phyloP scores from a whole-genome alignment of 2,329 filamentous ascomycete species.

The Aschersonia sp. region DNA sequence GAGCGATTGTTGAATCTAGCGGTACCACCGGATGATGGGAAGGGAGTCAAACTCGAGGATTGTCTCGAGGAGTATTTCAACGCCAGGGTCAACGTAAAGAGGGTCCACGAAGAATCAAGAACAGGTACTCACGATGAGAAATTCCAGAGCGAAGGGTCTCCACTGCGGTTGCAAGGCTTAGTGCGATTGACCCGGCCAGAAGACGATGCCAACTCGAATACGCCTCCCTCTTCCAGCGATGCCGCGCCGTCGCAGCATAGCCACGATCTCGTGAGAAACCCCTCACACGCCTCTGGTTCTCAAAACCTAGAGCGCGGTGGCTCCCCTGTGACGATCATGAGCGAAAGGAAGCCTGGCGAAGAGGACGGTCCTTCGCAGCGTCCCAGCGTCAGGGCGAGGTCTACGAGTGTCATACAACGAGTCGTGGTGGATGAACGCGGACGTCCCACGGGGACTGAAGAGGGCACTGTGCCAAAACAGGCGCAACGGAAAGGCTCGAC shows the following conservation, averaged over 20 bases:
- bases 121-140: constrained; percentile 17
- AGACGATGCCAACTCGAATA: constrained; percentile 16
- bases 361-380: constrained; percentile 1
- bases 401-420: constrained; percentile 48
- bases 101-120: constrained; percentile 49
- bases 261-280: background rate
- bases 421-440: constrained; percentile 38
- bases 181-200: constrained; percentile 20
- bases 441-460: constrained; percentile 26
- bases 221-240: constrained; percentile 18
- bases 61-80: constrained; percentile 95
- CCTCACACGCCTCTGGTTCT: background rate
- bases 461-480: constrained; percentile 25
- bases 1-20: constrained; percentile 84
- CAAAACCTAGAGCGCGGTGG: background rate
- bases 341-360: background rate
- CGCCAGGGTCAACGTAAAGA: constrained; percentile 75
- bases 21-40: constrained; percentile 63
- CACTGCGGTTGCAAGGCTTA: constrained; percentile 15
- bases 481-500: constrained; percentile 31
- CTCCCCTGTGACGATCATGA: background rate
- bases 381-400: constrained; percentile 26
- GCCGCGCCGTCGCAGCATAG: constrained; percentile 10
- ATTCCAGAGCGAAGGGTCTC: constrained; percentile 9
- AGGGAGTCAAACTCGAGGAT: constrained; percentile 68